Percentiles rank a stretch among this genome's conserved stretches.
These are phyloP conservation scores for Neofusicoccum parvum DNA, from an alignment of 2,329 filamentous ascomycete genomes.

Conservation along the genomic window DNA sequence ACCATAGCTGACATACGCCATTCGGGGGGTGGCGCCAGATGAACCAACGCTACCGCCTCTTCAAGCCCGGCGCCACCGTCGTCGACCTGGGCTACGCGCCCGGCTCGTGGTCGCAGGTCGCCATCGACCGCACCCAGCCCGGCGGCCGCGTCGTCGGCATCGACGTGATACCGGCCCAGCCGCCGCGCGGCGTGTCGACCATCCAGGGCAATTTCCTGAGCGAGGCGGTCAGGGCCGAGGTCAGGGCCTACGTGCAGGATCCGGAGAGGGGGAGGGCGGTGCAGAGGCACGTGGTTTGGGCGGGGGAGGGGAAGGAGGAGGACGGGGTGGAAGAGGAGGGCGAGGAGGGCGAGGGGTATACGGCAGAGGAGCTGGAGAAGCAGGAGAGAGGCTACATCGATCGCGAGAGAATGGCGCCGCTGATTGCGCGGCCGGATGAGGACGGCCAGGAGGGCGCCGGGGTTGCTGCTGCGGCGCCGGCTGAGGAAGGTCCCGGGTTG, in stretches of 20 bases:
- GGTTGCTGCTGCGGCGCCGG: conserved; percentile 10
- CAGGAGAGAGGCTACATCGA: conserved; percentile 65
- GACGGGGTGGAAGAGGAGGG: conserved; percentile 43
- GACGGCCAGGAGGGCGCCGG: conserved; percentile 24
- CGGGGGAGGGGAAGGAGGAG: conserved; percentile 31
- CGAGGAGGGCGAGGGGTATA: conserved; percentile 29
- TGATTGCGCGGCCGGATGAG: conserved; percentile 28
- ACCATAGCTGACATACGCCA: no score
- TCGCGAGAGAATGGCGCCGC: conserved; percentile 56
- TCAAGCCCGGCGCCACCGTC: conserved; percentile 78
- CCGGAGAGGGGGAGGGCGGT: conserved; percentile 60
- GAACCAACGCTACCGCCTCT: conserved; percentile 78
- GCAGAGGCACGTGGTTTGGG: conserved; percentile 27
- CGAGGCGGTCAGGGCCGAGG: conserved; percentile 70
- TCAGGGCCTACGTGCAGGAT: conserved; percentile 73
- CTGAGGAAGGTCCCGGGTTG: conserved; percentile 12
- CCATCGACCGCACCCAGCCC: conserved; percentile 74
- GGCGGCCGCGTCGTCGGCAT: conserved; percentile 83
- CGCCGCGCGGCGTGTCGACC: conserved; percentile 86
- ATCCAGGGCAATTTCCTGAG: conserved; percentile 94
- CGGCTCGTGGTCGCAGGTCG: conserved; percentile 73
- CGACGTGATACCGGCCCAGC: conserved; percentile 89
- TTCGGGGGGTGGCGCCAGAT: conserved; percentile 56
- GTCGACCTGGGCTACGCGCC: conserved; percentile 87
- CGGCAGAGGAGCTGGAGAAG: conserved; percentile 37